Base-by-base conservation (phyloP, 768 basidiomycete genomes). In the Scleroderma citrinum region DNA sequence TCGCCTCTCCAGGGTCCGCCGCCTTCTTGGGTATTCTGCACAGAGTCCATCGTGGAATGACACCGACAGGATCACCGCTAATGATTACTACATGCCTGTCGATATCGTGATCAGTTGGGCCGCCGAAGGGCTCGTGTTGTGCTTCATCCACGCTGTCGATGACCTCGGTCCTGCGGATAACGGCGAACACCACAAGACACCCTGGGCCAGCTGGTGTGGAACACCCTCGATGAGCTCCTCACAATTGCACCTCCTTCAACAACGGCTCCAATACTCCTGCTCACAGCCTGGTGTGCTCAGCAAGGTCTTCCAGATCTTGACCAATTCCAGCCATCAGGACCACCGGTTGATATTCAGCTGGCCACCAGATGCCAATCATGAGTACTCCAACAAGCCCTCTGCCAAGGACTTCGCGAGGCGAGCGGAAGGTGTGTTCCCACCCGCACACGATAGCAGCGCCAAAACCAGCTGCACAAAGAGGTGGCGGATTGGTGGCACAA, bases 61-160 rank as follows among this genome's bases (percentile, higher is more conserved):
- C 51, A 82, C 76, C 7, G 82, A 87, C 56, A 85, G 84, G 67
- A 74, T 85, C 54, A 73, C 79, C 11, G 59, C 82, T 16, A 87
- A 92, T 71, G 67, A 71, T 24, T 71, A 89, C 61, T 92, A 91
- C 66, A 84, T 92, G 80, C 83, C 83, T 5, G 85, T 88, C 51
- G 89, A 93, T 68, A 82, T 93, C 59, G 89, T 92, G 59, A 86
- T 91, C 62, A 93, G 91, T 67, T 87, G 83, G 81, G 89, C 87
- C 44, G 87, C 87, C 14, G 86, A 92, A 52, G 85, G 82, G 50
- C 80, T 93, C 61, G 87, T 92, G 51, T 74, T 93, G 30, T 92
- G 90, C 66, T 93, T 93, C 72, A 80, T 92, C 43, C 90, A 93
- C 59, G 89, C 90, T 36, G 81, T 81, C 29, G 79, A 80, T 51